phyloP scores from a whole-genome alignment of 306 rosid genomes.

The Cucumis sativus region Cucumber_9930_V3 NC_026658.2:13556501-13557000 shows the following conservation, averaged over 20 bases:
- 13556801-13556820: not conserved
- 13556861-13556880: not conserved
- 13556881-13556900: not conserved
- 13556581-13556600: slow-evolving; percentile 89
- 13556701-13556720: not conserved
- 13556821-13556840: not conserved
- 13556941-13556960: not conserved
- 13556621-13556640: slow-evolving; percentile 73
- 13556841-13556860: not conserved
- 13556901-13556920: not conserved
- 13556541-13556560: slow-evolving; percentile 86
- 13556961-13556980: not conserved
- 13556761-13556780: not conserved
- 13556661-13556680: slow-evolving; percentile 24
- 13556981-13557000: not conserved
- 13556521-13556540: slow-evolving; percentile 93
- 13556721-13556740: not conserved
- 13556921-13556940: not conserved
- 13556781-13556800: not conserved
- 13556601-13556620: slow-evolving; percentile 57
- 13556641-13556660: slow-evolving; percentile 79
- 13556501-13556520: slow-evolving; percentile 83
- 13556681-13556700: not conserved
- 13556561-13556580: slow-evolving; percentile 79
- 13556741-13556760: not conserved